phyloP scores from a whole-genome alignment of 768 basidiomycete genomes.

The Phlebiopsis gigantea region DNA sequence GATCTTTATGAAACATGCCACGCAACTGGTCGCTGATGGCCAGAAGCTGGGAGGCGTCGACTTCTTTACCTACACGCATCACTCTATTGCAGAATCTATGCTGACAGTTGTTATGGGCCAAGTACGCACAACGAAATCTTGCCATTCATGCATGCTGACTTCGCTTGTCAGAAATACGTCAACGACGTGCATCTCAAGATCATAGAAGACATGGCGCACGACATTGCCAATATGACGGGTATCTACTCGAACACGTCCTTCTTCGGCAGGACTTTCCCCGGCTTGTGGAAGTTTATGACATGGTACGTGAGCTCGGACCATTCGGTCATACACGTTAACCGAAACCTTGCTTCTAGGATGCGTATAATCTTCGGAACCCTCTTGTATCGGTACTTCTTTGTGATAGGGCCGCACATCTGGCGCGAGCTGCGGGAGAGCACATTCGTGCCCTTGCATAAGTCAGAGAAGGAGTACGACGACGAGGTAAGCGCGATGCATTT shows the following conservation, averaged over 20 bases:
- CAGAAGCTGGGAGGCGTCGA: conserved; percentile 13
- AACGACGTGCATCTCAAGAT: conserved; percentile 21
- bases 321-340: background rate
- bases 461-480: background rate
- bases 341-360: background rate
- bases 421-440: conserved; percentile 1
- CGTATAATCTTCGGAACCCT: conserved; percentile 9
- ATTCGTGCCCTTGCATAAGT: background rate
- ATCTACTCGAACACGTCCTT: conserved; percentile 26
- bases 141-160: background rate
- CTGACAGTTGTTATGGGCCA: conserved; percentile 26
- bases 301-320: conserved; percentile 15
- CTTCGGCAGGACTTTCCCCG: conserved; percentile 23
- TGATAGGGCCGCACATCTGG: conserved; percentile 2
- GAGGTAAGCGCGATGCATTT: background rate
- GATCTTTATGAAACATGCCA: conserved; percentile 23
- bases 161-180: conserved; percentile 20
- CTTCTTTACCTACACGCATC: conserved; percentile 26
- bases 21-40: conserved; percentile 12
- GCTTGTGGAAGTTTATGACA: conserved; percentile 20
- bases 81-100: conserved; percentile 29
- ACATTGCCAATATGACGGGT: conserved; percentile 25
- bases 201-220: conserved; percentile 23
- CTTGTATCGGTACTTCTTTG: conserved; percentile 3
- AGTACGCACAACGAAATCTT: conserved; percentile 11